A percentile compares a stretch with the other conserved stretches of the same genome.
Conservation (phyloP, 345 rosid genomes). For the Ceriops decandra region DNA sequence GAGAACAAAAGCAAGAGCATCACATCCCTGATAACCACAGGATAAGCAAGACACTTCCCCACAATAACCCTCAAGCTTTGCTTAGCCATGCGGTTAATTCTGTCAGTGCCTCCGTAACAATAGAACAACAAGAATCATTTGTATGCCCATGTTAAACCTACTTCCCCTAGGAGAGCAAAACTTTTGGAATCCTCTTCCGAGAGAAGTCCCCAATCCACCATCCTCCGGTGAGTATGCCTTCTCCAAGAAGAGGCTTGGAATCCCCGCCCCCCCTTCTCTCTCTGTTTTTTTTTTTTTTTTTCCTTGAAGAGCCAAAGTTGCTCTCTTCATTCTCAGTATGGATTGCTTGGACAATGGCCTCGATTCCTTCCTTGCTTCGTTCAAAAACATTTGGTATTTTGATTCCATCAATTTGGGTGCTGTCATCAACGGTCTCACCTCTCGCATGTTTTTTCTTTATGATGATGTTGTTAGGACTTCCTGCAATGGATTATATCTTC, state of each 20-base stretch:
- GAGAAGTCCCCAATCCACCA: constrained; percentile 10
- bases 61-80: neutral
- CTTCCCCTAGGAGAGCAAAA: constrained; percentile 38
- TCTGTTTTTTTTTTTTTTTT: constrained; percentile 39
- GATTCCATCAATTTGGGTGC: constrained; percentile 39
- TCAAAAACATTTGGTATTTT: constrained; percentile 53
- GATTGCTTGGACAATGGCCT: constrained; percentile 45
- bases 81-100: constrained; percentile 1
- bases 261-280: constrained; percentile 16
- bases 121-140: neutral
- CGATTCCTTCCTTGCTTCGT: constrained; percentile 56
- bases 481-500: constrained; percentile 37
- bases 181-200: constrained; percentile 47
- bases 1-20: neutral
- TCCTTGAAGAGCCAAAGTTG: constrained; percentile 15
- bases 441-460: constrained; percentile 50
- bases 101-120: neutral
- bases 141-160: constrained; percentile 22
- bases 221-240: too few relatives aligned
- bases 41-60: neutral
- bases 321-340: constrained; percentile 30
- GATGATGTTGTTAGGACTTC: constrained; percentile 22
- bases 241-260: constrained; percentile 4
- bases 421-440: constrained; percentile 42
- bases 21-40: too few relatives aligned